Evolutionary conservation across 2,329 filamentous ascomycete species (phyloP).

Genomic region (Sporothrix inflata): DNA sequence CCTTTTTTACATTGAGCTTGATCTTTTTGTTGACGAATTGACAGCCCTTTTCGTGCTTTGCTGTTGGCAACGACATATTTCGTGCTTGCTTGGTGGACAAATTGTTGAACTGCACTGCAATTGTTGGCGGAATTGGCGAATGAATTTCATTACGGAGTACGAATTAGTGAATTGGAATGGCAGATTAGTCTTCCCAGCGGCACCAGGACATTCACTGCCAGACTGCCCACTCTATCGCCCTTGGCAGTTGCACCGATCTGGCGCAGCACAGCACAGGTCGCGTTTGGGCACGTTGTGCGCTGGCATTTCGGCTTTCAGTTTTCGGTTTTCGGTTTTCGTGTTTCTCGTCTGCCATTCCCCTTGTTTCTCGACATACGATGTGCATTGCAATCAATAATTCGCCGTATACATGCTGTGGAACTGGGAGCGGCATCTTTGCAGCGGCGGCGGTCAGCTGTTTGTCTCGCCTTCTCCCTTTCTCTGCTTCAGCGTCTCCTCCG

Average conservation of each 20-base stretch:
- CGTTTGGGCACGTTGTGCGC: not conserved
- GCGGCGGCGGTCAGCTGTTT: not conserved
- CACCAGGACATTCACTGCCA: too few relatives aligned
- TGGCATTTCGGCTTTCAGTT: not conserved
- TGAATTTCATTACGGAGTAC: not conserved
- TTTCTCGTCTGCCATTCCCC: not conserved
- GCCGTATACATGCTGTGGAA: not conserved
- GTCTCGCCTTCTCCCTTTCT: not conserved
- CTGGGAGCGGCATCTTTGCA: not conserved
- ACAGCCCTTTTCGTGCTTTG: not conserved
- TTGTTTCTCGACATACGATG: not conserved
- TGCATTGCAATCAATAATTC: constrained; percentile 4
- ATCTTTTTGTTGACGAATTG: not conserved
- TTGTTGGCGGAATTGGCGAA: not conserved
- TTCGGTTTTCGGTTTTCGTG: not conserved
- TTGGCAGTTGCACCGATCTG: constrained; percentile 6
- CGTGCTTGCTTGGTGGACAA: not conserved
- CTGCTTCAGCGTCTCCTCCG: not conserved
- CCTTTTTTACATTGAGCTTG: not conserved
- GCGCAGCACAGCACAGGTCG: not conserved
- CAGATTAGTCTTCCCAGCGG: too few relatives aligned
- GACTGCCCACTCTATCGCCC: constrained; percentile 1
- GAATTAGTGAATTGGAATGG: not conserved
- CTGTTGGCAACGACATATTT: not conserved
- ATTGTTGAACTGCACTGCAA: not conserved